Evolutionary conservation across 108 stramenopile genomes (phyloP), one percentile per base, ranked within the genome.

Genomic region (Cyclotella sp.): DNA sequence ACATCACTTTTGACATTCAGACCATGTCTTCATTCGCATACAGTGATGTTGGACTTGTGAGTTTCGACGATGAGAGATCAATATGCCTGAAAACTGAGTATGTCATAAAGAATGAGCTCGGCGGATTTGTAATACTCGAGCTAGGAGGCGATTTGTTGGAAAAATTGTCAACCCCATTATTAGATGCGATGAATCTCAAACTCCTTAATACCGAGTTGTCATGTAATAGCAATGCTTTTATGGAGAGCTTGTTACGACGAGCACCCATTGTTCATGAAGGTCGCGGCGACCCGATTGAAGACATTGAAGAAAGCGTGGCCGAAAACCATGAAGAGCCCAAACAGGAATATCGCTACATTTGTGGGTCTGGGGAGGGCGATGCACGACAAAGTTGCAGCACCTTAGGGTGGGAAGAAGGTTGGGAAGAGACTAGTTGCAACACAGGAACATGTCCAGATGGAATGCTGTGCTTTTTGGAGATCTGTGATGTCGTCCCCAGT

Each of bases 1-100:
- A 26, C 16, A 26, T 61, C 0, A 40, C 27, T 34, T 75, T 49
- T 49, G 67, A 79, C 57, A 24, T 29, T 13, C 21, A 54, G 14
- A 54, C 78, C 12, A 39, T 49, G 0, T 75, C 73, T 1, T 53
- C 64, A 40, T 9, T 69, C 4, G 78, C 78, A 43, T 28, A 53
- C 43, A 66, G 29, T 29, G 61, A 57, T 18, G 22, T 9, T 28
- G 73, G 78, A 5, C 30, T 75, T 30, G 64, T 79, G 0, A 75
- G 73, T 14, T 79, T 34, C 39, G 78, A 79, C 58, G 73, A 79
- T 61, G 62, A 65, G 22, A 34, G 42, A 12, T 59, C 78, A 18
- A 68, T 75, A 59, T 79, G 78, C 34, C 44, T 51, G 66, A 79
- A 79, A 68, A 54, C 73, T 0, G 64, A 79, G 54, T 79, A 79